A percentile compares a stretch with the other conserved stretches of the same genome.
Conservation (phyloP, 495 filamentous ascomycete genomes). For the Penicillium lagena region DNA sequence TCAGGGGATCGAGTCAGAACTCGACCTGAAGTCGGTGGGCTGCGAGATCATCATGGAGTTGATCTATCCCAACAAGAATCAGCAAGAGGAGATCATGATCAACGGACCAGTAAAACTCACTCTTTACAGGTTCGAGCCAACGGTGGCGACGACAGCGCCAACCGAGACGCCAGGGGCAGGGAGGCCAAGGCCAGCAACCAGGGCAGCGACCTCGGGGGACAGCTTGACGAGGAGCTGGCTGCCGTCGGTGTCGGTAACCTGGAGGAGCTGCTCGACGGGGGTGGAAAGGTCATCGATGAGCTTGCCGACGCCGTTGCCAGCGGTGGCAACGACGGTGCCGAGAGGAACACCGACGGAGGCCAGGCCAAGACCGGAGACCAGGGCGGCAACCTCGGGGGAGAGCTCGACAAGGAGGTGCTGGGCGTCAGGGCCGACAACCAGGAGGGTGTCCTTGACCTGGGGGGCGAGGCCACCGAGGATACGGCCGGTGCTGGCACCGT, state of each 20-base stretch:
- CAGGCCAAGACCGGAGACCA: constrained; percentile 27
- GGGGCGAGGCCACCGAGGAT: constrained; percentile 5
- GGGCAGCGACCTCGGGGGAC: constrained; percentile 21
- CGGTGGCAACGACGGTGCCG: constrained; percentile 20
- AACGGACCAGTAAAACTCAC: not conserved
- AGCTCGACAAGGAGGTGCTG: constrained; percentile 24
- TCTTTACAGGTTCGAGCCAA: constrained; percentile 31
- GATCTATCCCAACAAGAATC: too few relatives aligned
- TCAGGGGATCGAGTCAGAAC: too few relatives aligned
- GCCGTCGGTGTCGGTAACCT: constrained; percentile 24
- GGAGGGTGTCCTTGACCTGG: constrained; percentile 4
- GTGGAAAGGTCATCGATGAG: constrained; percentile 28
- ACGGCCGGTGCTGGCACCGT: too few relatives aligned
- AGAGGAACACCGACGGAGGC: constrained; percentile 20
- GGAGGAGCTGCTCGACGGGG: constrained; percentile 26
- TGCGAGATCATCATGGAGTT: too few relatives aligned
- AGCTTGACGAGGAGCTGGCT: constrained; percentile 31
- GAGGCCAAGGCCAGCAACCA: constrained; percentile 33
- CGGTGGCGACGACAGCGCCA: constrained; percentile 28
- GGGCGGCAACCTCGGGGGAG: constrained; percentile 25
- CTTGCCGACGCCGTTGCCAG: constrained; percentile 26
- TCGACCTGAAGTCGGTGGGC: too few relatives aligned
- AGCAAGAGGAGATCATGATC: too few relatives aligned
- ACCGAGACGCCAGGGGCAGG: constrained; percentile 23
- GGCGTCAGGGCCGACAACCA: constrained; percentile 22